Conservation (phyloP, 345 rosid genomes). For the Ceriops zippeliana region DNA sequence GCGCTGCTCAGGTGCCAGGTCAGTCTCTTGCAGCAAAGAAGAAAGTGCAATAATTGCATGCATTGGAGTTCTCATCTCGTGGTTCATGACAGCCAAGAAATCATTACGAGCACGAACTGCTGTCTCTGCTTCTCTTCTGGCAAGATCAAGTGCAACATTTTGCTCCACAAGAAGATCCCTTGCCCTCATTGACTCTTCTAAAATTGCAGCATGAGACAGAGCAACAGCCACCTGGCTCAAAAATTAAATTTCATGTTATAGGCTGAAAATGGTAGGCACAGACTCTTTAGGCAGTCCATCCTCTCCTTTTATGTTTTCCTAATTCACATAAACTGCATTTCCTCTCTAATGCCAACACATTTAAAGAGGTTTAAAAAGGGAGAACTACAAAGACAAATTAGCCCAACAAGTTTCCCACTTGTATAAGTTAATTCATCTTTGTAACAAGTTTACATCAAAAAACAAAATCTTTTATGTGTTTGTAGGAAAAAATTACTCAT, state of each 20-base stretch:
- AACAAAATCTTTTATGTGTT: too few species aligned
- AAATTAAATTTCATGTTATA: constrained; percentile 8
- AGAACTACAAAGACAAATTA: too few species aligned
- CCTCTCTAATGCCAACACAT: too few species aligned
- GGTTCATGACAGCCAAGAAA: constrained; percentile 98
- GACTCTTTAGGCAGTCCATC: background rate
- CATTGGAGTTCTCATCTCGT: constrained; percentile 99
- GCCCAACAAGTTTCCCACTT: too few species aligned
- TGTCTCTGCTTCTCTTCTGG: constrained; percentile 94
- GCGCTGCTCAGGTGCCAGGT: constrained; percentile 89
- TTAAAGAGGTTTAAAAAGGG: too few species aligned
- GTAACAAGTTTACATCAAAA: too few species aligned
- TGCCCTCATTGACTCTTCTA: constrained; percentile 98
- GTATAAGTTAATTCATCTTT: too few species aligned
- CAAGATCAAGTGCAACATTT: constrained; percentile 88
- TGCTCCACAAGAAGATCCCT: constrained; percentile 96
- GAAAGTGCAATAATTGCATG: constrained; percentile 95
- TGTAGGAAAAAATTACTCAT: too few species aligned
- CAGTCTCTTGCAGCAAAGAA: constrained; percentile 94
- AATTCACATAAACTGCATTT: background rate
- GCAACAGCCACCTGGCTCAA: constrained; percentile 86
- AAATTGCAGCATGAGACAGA: constrained; percentile 94
- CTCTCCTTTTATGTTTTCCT: background rate
- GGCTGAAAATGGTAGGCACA: background rate
- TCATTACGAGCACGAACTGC: constrained; percentile 94